Percentiles rank a stretch among this genome's conserved stretches.
phyloP scores from a whole-genome alignment of 148 eudicot genomes.

The Linanthus parryae region DNA sequence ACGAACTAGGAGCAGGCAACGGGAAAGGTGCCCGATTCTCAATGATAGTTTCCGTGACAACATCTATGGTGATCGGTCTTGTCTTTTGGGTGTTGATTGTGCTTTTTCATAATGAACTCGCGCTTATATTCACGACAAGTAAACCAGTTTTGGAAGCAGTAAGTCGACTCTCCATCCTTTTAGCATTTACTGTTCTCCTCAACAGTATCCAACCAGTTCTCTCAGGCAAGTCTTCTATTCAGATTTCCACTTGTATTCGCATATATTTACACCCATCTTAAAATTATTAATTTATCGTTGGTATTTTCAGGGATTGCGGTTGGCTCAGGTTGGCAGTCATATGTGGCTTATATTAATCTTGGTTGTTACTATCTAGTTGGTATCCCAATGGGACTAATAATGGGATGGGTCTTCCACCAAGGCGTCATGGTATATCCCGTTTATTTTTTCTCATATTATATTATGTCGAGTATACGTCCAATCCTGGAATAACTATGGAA shows the following conservation, averaged over 20 bases:
- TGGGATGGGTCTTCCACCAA: conserved; percentile 20
- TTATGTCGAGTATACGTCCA: background rate
- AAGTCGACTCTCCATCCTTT: conserved; percentile 32
- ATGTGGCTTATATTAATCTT: conserved; percentile 18
- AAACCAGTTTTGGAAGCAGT: conserved; percentile 38
- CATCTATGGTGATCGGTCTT: conserved; percentile 41
- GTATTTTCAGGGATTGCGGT: conserved; percentile 15
- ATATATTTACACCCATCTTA: background rate
- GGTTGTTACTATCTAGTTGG: conserved; percentile 21
- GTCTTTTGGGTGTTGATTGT: conserved; percentile 38
- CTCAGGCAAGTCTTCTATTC: conserved; percentile 26
- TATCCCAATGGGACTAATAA: conserved; percentile 8
- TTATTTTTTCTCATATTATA: background rate
- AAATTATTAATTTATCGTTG: background rate
- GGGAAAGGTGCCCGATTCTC: conserved; percentile 63
- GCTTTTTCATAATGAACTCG: conserved; percentile 36
- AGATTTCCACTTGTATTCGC: background rate
- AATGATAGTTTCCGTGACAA: conserved; percentile 33
- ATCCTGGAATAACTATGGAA: background rate
- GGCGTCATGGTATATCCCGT: conserved; percentile 15
- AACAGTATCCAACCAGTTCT: conserved; percentile 64
- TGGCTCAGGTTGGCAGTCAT: conserved; percentile 24
- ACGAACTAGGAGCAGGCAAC: conserved; percentile 62
- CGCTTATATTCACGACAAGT: conserved; percentile 41
- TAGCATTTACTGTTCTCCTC: conserved; percentile 57